Conservation (phyloP, 148 eudicot species). For the Nepenthes gracilis region DNA sequence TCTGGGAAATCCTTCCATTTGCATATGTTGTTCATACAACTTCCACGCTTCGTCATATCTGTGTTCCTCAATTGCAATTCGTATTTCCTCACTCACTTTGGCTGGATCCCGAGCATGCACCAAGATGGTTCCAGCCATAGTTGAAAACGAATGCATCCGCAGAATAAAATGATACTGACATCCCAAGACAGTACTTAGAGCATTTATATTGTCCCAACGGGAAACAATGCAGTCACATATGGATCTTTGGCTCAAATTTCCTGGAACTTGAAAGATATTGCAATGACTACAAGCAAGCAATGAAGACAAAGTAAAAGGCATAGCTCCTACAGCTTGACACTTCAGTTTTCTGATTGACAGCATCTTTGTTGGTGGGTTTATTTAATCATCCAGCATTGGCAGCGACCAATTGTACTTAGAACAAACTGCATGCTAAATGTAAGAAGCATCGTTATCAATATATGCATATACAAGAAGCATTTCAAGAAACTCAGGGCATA, state of each 20-base stretch:
- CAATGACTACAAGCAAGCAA: slow-evolving; percentile 7
- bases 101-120: slow-evolving; percentile 83
- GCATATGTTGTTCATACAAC: slow-evolving; percentile 61
- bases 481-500: too few relatives aligned
- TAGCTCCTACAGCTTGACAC: not conserved
- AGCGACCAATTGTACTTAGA: too few relatives aligned
- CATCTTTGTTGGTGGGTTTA: slow-evolving; percentile 12
- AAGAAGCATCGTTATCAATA: too few relatives aligned
- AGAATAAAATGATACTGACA: slow-evolving; percentile 4
- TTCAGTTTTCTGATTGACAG: slow-evolving; percentile 20
- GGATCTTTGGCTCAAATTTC: slow-evolving; percentile 6
- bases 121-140: slow-evolving; percentile 43
- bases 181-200: not conserved
- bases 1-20: slow-evolving; percentile 88
- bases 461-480: too few relatives aligned
- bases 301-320: slow-evolving; percentile 10
- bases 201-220: slow-evolving; percentile 1
- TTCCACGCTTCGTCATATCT: slow-evolving; percentile 64
- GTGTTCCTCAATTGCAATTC: slow-evolving; percentile 49
- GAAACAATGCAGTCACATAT: slow-evolving; percentile 6
- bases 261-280: slow-evolving; percentile 1
- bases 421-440: too few relatives aligned
- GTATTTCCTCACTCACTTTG: slow-evolving; percentile 48
- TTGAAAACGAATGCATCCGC: slow-evolving; percentile 21
- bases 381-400: not conserved